Percentiles rank a stretch among this genome's conserved stretches.
Evolutionary conservation across 768 basidiomycete genomes (phyloP).

Genomic region (Stropharia rugosoannulata): DNA sequence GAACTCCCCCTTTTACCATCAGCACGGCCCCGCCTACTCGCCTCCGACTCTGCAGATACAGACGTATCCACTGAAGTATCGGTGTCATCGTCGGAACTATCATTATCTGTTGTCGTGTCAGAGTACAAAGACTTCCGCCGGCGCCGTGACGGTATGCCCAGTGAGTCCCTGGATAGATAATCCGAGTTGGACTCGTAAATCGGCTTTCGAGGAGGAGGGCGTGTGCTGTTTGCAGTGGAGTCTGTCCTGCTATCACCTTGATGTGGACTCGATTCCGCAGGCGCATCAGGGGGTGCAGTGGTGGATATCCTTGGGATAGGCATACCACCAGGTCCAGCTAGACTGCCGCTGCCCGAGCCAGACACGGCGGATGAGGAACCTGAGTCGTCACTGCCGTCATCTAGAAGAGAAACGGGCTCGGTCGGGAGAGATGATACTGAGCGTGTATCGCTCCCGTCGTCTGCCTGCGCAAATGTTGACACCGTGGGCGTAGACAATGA

Average conservation of each 20-base stretch:
- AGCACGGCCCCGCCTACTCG: background rate
- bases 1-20: background rate
- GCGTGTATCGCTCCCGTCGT: conserved; percentile 22
- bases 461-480: conserved; percentile 28
- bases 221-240: background rate
- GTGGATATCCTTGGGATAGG: conserved; percentile 58
- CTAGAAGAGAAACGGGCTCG: conserved; percentile 20
- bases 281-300: conserved; percentile 30
- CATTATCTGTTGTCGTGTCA: conserved; percentile 22
- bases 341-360: conserved; percentile 2
- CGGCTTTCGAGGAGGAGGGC: conserved; percentile 10
- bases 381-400: conserved; percentile 6
- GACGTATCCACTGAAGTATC: conserved; percentile 35
- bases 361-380: conserved; percentile 10
- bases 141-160: conserved; percentile 18
- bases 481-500: conserved; percentile 42
- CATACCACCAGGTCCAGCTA: conserved; percentile 34
- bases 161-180: conserved; percentile 22
- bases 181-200: conserved; percentile 12
- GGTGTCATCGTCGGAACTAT: conserved; percentile 44
- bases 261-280: conserved; percentile 7
- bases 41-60: conserved; percentile 20
- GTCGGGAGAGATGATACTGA: conserved; percentile 43
- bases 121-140: conserved; percentile 10
- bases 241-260: background rate